phyloP scores from a whole-genome alignment of 129 eudicot species.

The Apium graveolens region DNA sequence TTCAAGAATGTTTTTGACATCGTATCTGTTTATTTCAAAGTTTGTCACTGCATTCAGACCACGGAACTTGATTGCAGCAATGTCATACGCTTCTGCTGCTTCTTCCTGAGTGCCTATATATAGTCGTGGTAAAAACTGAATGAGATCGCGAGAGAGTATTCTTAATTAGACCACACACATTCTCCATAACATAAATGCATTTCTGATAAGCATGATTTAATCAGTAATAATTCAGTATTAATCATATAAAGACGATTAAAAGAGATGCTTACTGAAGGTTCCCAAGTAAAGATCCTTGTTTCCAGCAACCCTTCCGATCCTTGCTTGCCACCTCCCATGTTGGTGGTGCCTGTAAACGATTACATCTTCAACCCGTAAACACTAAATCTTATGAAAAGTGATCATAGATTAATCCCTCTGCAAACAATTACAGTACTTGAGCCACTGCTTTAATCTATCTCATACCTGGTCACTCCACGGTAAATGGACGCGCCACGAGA shows the following conservation, averaged over 20 bases:
- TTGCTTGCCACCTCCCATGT: slow-evolving; percentile 99
- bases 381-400: too few relatives aligned
- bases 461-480: slow-evolving; percentile 93
- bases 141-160: background rate
- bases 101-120: slow-evolving; percentile 84
- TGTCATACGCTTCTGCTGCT: slow-evolving; percentile 97
- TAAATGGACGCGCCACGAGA: slow-evolving; percentile 96
- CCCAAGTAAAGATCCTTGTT: slow-evolving; percentile 95
- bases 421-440: too few relatives aligned
- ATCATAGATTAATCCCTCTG: too few relatives aligned
- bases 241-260: too few relatives aligned
- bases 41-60: slow-evolving; percentile 92
- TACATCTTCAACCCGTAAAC: too few relatives aligned
- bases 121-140: background rate
- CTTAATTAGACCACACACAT: too few relatives aligned
- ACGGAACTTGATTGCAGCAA: slow-evolving; percentile 87
- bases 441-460: too few relatives aligned
- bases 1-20: slow-evolving; percentile 81
- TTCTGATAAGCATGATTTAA: too few relatives aligned
- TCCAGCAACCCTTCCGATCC: slow-evolving; percentile 96
- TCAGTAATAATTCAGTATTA: too few relatives aligned
- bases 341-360: slow-evolving; percentile 57
- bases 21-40: slow-evolving; percentile 78
- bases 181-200: too few relatives aligned
- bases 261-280: slow-evolving; percentile 65